Evolutionary conservation across 1,284 basidiomycete genomes (phyloP).

Genomic region (Ganoderma boninense): DNA sequence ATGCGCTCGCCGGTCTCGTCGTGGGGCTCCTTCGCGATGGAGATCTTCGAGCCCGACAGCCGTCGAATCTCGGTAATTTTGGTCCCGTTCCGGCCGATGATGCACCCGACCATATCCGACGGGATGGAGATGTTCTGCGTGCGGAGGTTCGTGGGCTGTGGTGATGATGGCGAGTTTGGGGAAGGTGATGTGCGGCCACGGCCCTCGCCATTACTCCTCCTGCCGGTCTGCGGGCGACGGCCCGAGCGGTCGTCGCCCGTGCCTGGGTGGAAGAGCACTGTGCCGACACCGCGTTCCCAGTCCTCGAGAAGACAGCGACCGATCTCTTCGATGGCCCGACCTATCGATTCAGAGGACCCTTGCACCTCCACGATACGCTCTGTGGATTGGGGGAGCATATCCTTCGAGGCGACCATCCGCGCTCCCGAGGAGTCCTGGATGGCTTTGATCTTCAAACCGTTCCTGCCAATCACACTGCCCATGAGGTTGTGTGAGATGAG

Average conservation of each 20-base stretch:
- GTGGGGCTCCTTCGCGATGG: slow-evolving; percentile 97
- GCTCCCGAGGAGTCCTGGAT: slow-evolving; percentile 98
- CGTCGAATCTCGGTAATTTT: slow-evolving; percentile 99
- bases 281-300: slow-evolving; percentile 94
- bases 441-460: slow-evolving; percentile 98
- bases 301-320: slow-evolving; percentile 95
- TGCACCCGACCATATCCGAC: slow-evolving; percentile 98
- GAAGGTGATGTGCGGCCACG: slow-evolving; percentile 72
- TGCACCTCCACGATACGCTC: slow-evolving; percentile 98
- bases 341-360: slow-evolving; percentile 90
- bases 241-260: slow-evolving; percentile 77
- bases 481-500: slow-evolving; percentile 99
- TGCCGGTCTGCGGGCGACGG: slow-evolving; percentile 39
- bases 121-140: slow-evolving; percentile 99
- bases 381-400: slow-evolving; percentile 98
- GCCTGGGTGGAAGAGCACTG: slow-evolving; percentile 95
- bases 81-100: slow-evolving; percentile 95
- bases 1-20: slow-evolving; percentile 99
- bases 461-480: slow-evolving; percentile 99
- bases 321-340: slow-evolving; percentile 93
- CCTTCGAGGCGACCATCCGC: slow-evolving; percentile 97
- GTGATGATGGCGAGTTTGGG: slow-evolving; percentile 64
- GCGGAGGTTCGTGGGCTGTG: slow-evolving; percentile 79
- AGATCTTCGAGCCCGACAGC: slow-evolving; percentile 95
- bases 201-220: slow-evolving; percentile 59